Base-by-base conservation (phyloP, 2,329 filamentous ascomycete genomes). In the Alternaria sp. region DNA sequence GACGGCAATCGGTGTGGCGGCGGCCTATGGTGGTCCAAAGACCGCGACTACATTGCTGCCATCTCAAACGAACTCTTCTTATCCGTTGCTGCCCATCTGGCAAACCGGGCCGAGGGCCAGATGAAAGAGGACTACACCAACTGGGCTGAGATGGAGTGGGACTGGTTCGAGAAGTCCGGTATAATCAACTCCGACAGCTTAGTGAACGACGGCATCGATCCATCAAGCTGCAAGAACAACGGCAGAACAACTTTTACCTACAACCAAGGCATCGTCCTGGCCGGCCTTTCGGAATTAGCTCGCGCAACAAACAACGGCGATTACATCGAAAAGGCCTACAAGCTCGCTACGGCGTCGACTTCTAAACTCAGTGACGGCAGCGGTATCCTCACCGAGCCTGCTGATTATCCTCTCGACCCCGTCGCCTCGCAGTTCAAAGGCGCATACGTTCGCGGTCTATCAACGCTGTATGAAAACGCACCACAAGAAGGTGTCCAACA, bases 61-160 rank as follows among this genome's bases (percentile, higher is more conserved):
- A 85, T 87, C 64, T 81, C 85, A 50, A 89, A 89, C 75, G 87
- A 89, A 76, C 81, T 88, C 30, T 87, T 87, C 72, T 80, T 88
- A 47, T 79, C 82, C 36, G 81, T 87, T 1, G 85, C 85, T 15
- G 84, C 86, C 50, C 80, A 85, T 54, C 79, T 89, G 50, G 85
- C 85, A 62, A 83, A 85, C 74, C 80, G 86, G 23, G 71, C 85
- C 54, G 71, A 80, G 1, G 72, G 57, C 6, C 70, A 76, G 13
- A 70, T 75, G 40, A 79, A 81, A 59, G 68, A 70, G 9, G 72
- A 77, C 5, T 87, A 86, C 67, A 79, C 85, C 12, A 67, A 79
- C n/a, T 84, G 83, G 56, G 87, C 88, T 4, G 74, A 83, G 46
- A 74, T 79, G 21, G 81, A 85, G 53, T 88, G 85, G 85, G 67